Evolutionary conservation across 495 filamentous ascomycete species (phyloP), one percentile per base, ranked within the genome.

Genomic region (Penicillium crystallinum): DNA sequence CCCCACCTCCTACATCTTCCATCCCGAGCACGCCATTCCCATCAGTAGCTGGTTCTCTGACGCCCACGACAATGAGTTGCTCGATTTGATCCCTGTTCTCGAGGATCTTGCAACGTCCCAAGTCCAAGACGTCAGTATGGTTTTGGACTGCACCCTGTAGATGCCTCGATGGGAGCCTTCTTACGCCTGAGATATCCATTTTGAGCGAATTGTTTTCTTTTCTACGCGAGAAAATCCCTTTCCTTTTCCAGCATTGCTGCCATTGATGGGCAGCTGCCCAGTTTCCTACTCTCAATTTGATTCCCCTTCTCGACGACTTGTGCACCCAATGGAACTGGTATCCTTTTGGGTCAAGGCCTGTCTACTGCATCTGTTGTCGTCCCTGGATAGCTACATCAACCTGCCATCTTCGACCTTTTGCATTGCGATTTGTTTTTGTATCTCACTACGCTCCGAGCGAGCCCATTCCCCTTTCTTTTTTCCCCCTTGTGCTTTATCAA

Each of bases 41-140:
- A 99, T 99, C 74, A 97, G 92, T 80, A 97, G 92, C 80, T 99
- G 93, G 93, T 99, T 99, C 77, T 97, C 91, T 62, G 93, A 99
- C 74, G 93, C 95, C 50, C 93, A 99, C 72, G 93, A 99, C 76
- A 99, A 99, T 70, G 93, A 99, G 78, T 81, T 99, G 52, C 79
- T 99, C 61, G 93, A 99, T 66, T 78, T 99, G 54, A 99, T 99
- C 65, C 93, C 93, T 18, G 93, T 99, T 58, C 89, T 99, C 59
- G 95, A 97, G 78, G 93, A 99, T 73, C 81, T 99, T 58, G 92
- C 93, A 48, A 83, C 86, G 55, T 59, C 80, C 31, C 87, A 90
- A 63, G 95, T 97, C 49, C 80, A 84, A 73, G 93, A 99, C 73
- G 95, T 99, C 70, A 97, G 92, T 77, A 76, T 97, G 60, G 93